phyloP scores from a whole-genome alignment of 164 flowering plant genomes.

The Akebia trifoliata region DNA sequence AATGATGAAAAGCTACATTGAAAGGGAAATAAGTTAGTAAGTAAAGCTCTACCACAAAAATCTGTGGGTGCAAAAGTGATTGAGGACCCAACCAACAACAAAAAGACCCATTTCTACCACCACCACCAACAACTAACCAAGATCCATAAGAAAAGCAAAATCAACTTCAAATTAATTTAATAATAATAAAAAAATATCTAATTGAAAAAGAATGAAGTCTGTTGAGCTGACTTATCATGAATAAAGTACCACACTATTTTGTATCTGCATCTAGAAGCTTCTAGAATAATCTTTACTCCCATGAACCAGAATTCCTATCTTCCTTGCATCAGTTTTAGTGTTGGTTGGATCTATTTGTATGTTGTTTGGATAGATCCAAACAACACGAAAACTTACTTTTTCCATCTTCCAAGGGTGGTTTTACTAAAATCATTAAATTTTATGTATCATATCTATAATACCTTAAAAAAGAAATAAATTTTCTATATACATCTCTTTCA shows the following conservation, averaged over 20 bases:
- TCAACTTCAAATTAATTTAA: constrained; percentile 1
- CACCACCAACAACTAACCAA: constrained; percentile 2
- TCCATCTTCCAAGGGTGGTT: too few species aligned
- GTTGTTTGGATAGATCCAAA: too few species aligned
- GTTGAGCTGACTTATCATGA: neutral
- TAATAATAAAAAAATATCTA: neutral
- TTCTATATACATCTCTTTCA: too few species aligned
- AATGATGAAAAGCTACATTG: too few species aligned
- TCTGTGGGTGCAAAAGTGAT: constrained; percentile 8
- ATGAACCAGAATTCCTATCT: neutral
- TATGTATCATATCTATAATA: too few species aligned
- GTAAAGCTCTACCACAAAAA: neutral
- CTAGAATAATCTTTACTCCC: constrained; percentile 7
- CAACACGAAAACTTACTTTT: too few species aligned
- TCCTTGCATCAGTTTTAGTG: neutral
- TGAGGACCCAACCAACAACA: constrained; percentile 13
- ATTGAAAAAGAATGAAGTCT: neutral
- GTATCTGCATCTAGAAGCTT: constrained; percentile 8
- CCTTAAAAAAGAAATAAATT: too few species aligned
- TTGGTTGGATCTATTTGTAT: neutral
- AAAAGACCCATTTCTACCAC: neutral
- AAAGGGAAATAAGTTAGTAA: neutral
- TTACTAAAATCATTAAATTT: too few species aligned
- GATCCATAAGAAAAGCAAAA: neutral
- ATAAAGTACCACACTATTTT: neutral